Conservation (phyloP, 495 filamentous ascomycete species). For the Jackrogersella multiformis region DNA sequence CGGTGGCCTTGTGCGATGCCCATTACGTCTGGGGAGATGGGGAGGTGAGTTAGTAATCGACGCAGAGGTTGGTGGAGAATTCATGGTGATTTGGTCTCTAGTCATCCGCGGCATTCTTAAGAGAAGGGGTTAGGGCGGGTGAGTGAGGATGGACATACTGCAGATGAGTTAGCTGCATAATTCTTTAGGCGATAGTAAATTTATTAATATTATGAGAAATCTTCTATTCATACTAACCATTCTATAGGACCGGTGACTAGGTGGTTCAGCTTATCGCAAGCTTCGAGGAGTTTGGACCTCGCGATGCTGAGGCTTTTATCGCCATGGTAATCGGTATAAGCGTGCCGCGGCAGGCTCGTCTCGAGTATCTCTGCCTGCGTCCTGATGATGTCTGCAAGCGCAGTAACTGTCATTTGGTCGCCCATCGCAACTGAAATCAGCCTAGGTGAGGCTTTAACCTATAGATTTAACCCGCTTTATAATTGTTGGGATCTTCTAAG, state of each 20-base stretch:
- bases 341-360: constrained; percentile 31
- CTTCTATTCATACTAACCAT: constrained; percentile 25
- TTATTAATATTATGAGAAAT: not conserved
- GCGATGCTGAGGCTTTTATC: constrained; percentile 43
- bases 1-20: constrained; percentile 39
- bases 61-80: not conserved
- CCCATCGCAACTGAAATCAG: constrained; percentile 24
- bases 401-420: constrained; percentile 41
- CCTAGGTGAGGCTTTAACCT: not conserved
- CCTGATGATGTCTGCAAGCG: constrained; percentile 39
- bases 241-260: constrained; percentile 39
- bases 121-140: not conserved
- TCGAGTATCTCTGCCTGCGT: constrained; percentile 39
- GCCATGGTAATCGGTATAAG: constrained; percentile 38
- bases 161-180: constrained; percentile 9
- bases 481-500: constrained; percentile 1
- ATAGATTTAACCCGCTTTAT: constrained; percentile 1
- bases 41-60: not conserved
- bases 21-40: constrained; percentile 39
- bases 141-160: constrained; percentile 17
- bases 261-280: constrained; percentile 41
- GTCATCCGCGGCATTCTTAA: not conserved
- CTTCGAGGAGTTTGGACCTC: constrained; percentile 39
- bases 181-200: not conserved
- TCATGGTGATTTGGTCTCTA: not conserved